Evolutionary conservation across 2,329 filamentous ascomycete genomes (phyloP), one percentile per base, ranked within the genome.

Genomic region (Gyromitra esculenta): DNA sequence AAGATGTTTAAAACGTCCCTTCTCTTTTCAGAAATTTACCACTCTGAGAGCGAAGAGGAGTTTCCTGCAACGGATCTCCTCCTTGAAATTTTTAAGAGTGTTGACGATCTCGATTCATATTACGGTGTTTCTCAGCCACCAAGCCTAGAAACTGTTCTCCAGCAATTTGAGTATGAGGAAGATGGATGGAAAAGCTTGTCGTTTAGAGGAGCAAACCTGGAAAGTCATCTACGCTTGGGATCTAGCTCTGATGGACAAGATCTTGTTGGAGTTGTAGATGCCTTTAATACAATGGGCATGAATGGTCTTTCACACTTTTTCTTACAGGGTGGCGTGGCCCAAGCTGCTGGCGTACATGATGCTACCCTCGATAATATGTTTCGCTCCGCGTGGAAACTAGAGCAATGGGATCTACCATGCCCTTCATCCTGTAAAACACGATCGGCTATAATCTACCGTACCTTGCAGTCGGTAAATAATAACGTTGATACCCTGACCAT

Each of bases 81-180:
- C 11, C 87, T 97, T 57, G 86, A 88, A 0, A 94, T 99, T 1
- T 99, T 96, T 82, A 91, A 93, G 82, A 95, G 93, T 77, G 92
- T 99, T 60, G 94, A 97, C 81, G 96, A 99, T 81, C 95, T 94
- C 1, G 96, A 99, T 83, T 91, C 94, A 0, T 99, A 97, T 83
- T 99, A 99, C 82, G 96, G 96, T 2, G 87, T 97, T 6, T 89
- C 92, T 54, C 92, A 96, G 83, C 89, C 89, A 52, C 88, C 93
- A 5, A 94, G 90, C 73, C 84, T 99, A 15, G 86, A 88, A 15
- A 93, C 91, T 9, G 91, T 98, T 0, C 86, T 98, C 75, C 89
- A 91, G 65, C 90, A 92, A 8, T 87, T 98, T 3, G 93, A 97
- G 79, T 95, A 97, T 82, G 96, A 99, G 84, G 91, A 90, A 64